A percentile compares a stretch with the other conserved stretches of the same genome.
Conservation (phyloP, 495 filamentous ascomycete genomes). For the Talaromyces liani region DNA sequence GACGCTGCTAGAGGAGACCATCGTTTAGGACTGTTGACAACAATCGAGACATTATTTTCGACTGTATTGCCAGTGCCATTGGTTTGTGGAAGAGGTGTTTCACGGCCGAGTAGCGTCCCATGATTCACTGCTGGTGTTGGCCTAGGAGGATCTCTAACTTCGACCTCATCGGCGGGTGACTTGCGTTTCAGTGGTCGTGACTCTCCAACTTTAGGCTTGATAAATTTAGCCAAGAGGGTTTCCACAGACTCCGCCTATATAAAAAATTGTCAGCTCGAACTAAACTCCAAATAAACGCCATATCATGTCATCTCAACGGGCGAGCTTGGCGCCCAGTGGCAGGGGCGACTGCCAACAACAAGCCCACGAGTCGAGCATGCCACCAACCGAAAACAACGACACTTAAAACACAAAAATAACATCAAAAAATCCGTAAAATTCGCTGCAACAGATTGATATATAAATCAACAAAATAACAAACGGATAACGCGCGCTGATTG, state of each 20-base stretch:
- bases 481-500: background rate
- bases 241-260: background rate
- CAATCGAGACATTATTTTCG: background rate
- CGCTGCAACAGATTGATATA: background rate
- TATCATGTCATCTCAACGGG: background rate
- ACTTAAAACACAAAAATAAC: constrained; percentile 3
- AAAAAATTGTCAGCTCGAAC: background rate
- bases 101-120: background rate
- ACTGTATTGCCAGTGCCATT: background rate
- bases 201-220: background rate
- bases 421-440: background rate
- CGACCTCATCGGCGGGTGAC: background rate
- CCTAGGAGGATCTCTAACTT: background rate
- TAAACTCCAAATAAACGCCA: background rate
- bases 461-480: background rate
- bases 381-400: background rate
- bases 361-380: background rate
- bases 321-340: background rate
- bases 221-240: background rate
- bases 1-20: background rate
- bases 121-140: background rate
- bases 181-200: background rate
- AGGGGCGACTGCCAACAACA: background rate
- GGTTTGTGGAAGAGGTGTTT: background rate
- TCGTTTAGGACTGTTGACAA: background rate